phyloP scores from a whole-genome alignment of 2,329 filamentous ascomycete species.

The Pleoardoris graminearum region DNA sequence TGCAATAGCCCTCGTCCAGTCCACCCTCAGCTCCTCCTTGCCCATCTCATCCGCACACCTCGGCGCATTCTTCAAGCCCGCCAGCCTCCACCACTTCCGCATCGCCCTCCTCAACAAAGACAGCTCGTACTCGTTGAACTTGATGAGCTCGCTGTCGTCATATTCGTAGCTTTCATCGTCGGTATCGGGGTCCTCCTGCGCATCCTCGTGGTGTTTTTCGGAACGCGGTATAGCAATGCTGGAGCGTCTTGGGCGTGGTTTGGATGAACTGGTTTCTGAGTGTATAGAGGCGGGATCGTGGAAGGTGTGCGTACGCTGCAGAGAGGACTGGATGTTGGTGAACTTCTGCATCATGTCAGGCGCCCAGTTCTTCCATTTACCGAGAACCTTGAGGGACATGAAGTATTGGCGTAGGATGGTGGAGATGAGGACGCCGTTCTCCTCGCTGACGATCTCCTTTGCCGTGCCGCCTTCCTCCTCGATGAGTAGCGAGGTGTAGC shows the following conservation, averaged over 20 bases:
- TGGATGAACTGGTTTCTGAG: conserved; percentile 32
- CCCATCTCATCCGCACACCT: conserved; percentile 59
- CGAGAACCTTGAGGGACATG: conserved; percentile 79
- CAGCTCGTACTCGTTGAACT: conserved; percentile 48
- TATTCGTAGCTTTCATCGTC: conserved; percentile 48
- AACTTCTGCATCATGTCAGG: conserved; percentile 67
- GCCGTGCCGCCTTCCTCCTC: conserved; percentile 74
- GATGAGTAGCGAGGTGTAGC: conserved; percentile 76
- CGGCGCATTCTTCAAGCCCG: conserved; percentile 61
- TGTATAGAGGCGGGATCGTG: conserved; percentile 39
- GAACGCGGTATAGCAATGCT: conserved; percentile 2
- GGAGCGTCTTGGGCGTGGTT: conserved; percentile 9
- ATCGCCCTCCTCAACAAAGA: conserved; percentile 70
- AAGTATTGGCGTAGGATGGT: conserved; percentile 90
- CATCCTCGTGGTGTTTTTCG: not conserved
- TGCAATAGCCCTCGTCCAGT: conserved; percentile 81
- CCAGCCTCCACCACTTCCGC: conserved; percentile 71
- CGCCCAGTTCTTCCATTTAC: conserved; percentile 75
- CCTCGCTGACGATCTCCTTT: conserved; percentile 79
- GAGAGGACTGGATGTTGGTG: conserved; percentile 63
- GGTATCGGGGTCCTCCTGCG: conserved; percentile 33
- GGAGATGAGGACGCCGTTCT: conserved; percentile 84
- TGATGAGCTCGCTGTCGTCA: conserved; percentile 51
- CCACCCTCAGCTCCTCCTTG: conserved; percentile 62
- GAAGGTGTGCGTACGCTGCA: conserved; percentile 59